Base-by-base conservation (phyloP, 106 monocot species). In the Apostasia ramifera region DNA sequence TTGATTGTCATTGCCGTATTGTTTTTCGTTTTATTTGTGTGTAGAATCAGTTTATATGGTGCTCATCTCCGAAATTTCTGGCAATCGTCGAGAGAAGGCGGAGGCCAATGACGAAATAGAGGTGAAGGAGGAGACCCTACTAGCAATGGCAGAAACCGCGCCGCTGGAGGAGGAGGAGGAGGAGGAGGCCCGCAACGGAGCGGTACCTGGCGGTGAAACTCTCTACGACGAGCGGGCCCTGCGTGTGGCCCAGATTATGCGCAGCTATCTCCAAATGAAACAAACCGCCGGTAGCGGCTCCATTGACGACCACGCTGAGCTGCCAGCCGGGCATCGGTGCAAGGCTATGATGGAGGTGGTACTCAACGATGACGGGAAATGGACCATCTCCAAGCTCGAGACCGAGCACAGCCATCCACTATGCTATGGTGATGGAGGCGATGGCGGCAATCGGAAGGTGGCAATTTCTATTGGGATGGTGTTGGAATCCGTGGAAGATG, bases 301-400 rank as follows among this genome's bases (percentile, higher is more conserved):
- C 26, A 26, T 26, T 26, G 26, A 26, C 43, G 66, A 53, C 52
- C 38, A 39, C 26, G 73, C n/a, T 57, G 53, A 43, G 55, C 12
- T 2, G 53, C n/a, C 2, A 0, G 26, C 59, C 4, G 70, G 12
- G 1, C 76, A 79, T 40, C 71, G 81, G 44, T 85, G 85, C 71
- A 75, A 70, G 69, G 81, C 79, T 38, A 79, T 82, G 81, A 75
- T 85, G 81, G 85, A 82, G 64, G 81, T 79, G 37, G 85, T 85
- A 44, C 54, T 57, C 55, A 81, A 81, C 55, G 71, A 76, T 39
- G 57, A 71, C 44, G 79, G 55, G 42, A 79, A 69, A 47, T 85
- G 85, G 85, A 47, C 49, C 54, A 73, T 82, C 3, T 79, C 85
- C n/a, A 85, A 82, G 76, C 69, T 85, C 40, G 82, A 69, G 39